A percentile compares a stretch with the other conserved stretches of the same genome.
phyloP scores from a whole-genome alignment of 768 basidiomycete genomes.

The Gymnopilus dilepis region DNA sequence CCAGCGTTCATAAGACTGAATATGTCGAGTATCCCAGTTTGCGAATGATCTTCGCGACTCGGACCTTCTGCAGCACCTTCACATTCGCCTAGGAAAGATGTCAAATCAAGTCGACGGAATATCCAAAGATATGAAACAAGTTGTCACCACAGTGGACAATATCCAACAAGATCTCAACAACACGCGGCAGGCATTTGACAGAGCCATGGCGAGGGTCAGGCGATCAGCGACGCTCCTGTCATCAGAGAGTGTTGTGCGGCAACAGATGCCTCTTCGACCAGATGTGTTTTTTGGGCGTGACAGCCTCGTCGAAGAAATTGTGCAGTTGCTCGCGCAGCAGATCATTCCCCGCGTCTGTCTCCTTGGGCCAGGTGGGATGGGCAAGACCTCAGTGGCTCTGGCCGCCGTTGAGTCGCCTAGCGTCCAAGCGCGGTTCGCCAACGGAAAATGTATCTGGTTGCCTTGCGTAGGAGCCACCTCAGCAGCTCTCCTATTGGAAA shows the following conservation, averaged over 20 bases:
- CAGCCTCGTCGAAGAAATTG: no score
- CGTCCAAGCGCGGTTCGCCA: conserved; percentile 18
- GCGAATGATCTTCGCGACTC: no score
- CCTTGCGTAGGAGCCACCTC: conserved; percentile 38
- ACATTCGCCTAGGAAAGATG: background rate
- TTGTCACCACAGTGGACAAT: background rate
- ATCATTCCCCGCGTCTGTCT: conserved; percentile 20
- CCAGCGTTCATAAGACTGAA: background rate
- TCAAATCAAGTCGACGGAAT: background rate
- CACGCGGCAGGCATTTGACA: background rate
- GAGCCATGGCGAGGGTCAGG: background rate
- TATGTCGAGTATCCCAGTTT: no score
- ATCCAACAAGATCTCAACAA: background rate
- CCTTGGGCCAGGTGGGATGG: conserved; percentile 41
- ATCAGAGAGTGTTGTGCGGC: no score
- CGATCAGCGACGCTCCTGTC: no score
- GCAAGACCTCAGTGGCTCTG: conserved; percentile 42
- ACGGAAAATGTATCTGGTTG: conserved; percentile 32
- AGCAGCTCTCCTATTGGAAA: conserved; percentile 28
- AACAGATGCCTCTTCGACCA: no score
- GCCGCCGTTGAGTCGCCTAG: conserved; percentile 31
- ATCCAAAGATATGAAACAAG: background rate
- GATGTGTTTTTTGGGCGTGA: no score
- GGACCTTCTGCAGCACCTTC: no score
- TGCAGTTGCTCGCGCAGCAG: no score